phyloP scores from a whole-genome alignment of 1,284 basidiomycete species.

The Trametes sp. region DNA sequence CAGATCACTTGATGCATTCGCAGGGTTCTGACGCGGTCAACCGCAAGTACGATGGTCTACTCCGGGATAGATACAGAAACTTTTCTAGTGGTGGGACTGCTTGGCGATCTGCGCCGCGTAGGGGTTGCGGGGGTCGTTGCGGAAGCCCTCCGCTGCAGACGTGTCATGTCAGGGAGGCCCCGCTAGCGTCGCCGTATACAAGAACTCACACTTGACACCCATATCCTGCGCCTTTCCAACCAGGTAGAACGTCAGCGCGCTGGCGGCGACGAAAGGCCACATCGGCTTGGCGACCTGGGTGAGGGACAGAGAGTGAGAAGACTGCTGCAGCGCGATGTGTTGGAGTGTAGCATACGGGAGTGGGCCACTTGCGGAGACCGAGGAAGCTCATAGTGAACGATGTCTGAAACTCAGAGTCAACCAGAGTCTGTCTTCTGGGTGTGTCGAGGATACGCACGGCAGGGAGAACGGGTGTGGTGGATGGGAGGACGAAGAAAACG shows the following conservation, averaged over 20 bases:
- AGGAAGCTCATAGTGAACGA: slow-evolving; percentile 66
- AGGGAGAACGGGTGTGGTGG: slow-evolving; percentile 16
- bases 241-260: slow-evolving; percentile 68
- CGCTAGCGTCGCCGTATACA: not conserved
- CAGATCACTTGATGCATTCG: too few relatives aligned
- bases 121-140: slow-evolving; percentile 80
- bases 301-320: not conserved
- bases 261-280: slow-evolving; percentile 79
- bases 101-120: slow-evolving; percentile 78
- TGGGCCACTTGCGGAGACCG: slow-evolving; percentile 81
- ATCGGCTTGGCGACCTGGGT: slow-evolving; percentile 70
- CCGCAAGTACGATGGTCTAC: slow-evolving; percentile 19
- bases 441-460: slow-evolving; percentile 15
- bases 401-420: slow-evolving; percentile 5
- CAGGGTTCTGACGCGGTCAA: not conserved
- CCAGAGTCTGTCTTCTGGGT: not conserved
- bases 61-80: slow-evolving; percentile 5
- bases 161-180: slow-evolving; percentile 17
- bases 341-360: slow-evolving; percentile 59
- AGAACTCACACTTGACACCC: slow-evolving; percentile 70
- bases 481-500: slow-evolving; percentile 22
- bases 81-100: slow-evolving; percentile 47
- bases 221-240: slow-evolving; percentile 69
- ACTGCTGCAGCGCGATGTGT: not conserved
- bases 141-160: slow-evolving; percentile 65